phyloP scores from a whole-genome alignment of 305 asterid genomes.

The Fraxinus angustifolia region DNA sequence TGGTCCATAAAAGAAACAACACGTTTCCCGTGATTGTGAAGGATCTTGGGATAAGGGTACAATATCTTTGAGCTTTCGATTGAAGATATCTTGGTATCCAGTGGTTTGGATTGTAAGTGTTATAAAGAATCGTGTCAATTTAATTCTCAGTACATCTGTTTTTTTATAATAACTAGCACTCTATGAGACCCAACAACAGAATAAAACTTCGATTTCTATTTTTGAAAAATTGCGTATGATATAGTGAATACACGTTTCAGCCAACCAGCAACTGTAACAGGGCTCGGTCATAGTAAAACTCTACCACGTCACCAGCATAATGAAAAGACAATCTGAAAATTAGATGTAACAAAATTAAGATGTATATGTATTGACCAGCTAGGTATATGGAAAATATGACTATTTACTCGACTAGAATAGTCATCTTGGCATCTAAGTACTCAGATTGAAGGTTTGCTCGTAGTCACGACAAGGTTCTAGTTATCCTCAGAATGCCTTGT shows the following conservation, averaged over 20 bases:
- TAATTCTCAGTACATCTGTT: background rate
- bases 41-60: no score
- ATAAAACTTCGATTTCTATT: slow-evolving; percentile 2
- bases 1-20: no score
- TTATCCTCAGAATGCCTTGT: slow-evolving; percentile 25
- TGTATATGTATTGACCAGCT: slow-evolving; percentile 14
- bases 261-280: background rate
- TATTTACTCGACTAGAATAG: slow-evolving; percentile 10
- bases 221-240: background rate
- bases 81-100: no score
- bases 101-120: no score
- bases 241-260: background rate
- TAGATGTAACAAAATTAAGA: background rate
- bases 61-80: no score
- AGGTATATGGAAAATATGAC: slow-evolving; percentile 18
- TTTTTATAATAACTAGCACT: background rate
- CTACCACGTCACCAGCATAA: background rate
- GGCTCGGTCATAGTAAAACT: background rate
- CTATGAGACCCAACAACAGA: slow-evolving; percentile 12
- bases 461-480: background rate
- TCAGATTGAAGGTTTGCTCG: slow-evolving; percentile 1
- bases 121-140: background rate
- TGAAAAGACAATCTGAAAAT: background rate
- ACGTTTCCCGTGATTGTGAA: no score
- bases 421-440: background rate